phyloP scores from a whole-genome alignment of 2,329 filamentous ascomycete genomes.

The Pseudocercospora crystallina region DNA sequence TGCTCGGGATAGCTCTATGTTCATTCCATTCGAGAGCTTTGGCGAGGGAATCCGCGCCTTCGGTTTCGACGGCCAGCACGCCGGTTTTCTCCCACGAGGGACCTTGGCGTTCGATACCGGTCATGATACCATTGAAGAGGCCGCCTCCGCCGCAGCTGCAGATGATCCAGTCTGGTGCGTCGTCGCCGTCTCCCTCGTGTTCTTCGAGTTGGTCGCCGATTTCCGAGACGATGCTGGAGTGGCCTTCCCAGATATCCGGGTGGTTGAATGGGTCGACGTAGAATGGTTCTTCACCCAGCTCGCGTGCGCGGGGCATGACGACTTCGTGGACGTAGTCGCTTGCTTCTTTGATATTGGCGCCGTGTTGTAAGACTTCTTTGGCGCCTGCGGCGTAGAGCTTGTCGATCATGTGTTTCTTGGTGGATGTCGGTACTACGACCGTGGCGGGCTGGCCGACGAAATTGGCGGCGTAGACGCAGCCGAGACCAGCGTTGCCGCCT shows the following conservation, averaged over 20 bases:
- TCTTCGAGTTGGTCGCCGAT: slow-evolving; percentile 42
- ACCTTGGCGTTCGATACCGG: slow-evolving; percentile 61
- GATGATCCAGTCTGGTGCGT: slow-evolving; percentile 67
- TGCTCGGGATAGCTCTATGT: slow-evolving; percentile 61
- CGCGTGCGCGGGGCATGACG: slow-evolving; percentile 46
- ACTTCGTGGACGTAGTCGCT: slow-evolving; percentile 64
- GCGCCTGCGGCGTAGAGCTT: slow-evolving; percentile 68
- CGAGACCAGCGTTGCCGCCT: slow-evolving; percentile 82
- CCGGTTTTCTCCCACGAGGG: slow-evolving; percentile 37
- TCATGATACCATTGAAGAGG: slow-evolving; percentile 72
- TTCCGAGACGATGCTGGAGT: slow-evolving; percentile 59
- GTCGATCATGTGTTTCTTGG: slow-evolving; percentile 67
- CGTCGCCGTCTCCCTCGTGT: slow-evolving; percentile 35
- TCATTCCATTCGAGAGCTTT: slow-evolving; percentile 57
- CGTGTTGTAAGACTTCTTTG: slow-evolving; percentile 66
- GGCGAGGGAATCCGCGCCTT: slow-evolving; percentile 69
- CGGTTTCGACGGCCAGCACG: slow-evolving; percentile 75
- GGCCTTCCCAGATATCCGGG: slow-evolving; percentile 65
- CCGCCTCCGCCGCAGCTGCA: slow-evolving; percentile 81
- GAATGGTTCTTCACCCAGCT: slow-evolving; percentile 51
- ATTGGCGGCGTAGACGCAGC: slow-evolving; percentile 71
- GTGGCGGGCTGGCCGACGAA: slow-evolving; percentile 67
- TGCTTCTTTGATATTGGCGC: slow-evolving; percentile 68
- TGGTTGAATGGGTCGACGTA: slow-evolving; percentile 73
- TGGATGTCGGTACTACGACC: slow-evolving; percentile 69